These are phyloP conservation scores for Scleroderma bovista DNA, from an alignment of 768 basidiomycete species.

Conservation along the genomic window DNA sequence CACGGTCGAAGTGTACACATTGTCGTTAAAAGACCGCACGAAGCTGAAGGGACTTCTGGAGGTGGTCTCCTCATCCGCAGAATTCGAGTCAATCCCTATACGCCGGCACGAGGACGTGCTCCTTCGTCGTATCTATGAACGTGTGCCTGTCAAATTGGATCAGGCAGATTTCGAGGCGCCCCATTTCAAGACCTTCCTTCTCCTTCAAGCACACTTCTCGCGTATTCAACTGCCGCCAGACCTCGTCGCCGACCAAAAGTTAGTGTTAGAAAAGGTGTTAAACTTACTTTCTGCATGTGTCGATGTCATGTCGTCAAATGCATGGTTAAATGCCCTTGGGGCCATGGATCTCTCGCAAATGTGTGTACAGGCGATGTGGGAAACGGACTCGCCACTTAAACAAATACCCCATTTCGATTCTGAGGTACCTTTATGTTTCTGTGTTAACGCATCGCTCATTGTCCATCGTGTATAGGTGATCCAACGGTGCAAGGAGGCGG, in stretches of 20 bases:
- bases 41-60: constrained; percentile 96
- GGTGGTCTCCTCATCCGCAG: constrained; percentile 94
- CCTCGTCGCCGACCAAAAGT: constrained; percentile 83
- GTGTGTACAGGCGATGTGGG: constrained; percentile 99
- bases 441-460: background rate
- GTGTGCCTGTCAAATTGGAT: constrained; percentile 93
- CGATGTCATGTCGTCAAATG: constrained; percentile 97
- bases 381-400: constrained; percentile 89
- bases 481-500: constrained; percentile 76
- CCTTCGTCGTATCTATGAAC: constrained; percentile 88
- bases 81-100: constrained; percentile 93
- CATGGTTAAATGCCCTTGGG: constrained; percentile 88
- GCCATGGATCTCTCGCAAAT: constrained; percentile 99
- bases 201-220: constrained; percentile 95
- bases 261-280: constrained; percentile 86
- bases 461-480: constrained; percentile 47
- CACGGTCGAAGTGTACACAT: constrained; percentile 93
- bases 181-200: constrained; percentile 96
- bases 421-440: constrained; percentile 47
- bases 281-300: constrained; percentile 92
- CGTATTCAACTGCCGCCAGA: constrained; percentile 90
- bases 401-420: constrained; percentile 96
- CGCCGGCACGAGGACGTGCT: constrained; percentile 87
- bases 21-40: constrained; percentile 92
- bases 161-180: constrained; percentile 84